phyloP scores from a whole-genome alignment of 202 grass and related monocot species.

The Hordeum pubiflorum region DNA sequence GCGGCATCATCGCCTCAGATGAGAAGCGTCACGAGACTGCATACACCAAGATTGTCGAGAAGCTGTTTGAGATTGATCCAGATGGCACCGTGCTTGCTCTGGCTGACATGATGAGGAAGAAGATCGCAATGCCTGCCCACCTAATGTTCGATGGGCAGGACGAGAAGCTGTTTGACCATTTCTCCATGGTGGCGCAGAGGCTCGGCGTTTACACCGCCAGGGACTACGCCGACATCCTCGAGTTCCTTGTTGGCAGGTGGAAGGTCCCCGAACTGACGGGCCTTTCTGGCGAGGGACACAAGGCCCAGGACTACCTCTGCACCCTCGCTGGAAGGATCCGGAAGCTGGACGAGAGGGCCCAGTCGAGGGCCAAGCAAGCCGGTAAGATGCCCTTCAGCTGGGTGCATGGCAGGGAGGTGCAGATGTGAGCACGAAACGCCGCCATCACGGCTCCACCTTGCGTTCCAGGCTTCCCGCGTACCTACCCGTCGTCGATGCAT shows the following conservation, averaged over 20 bases:
- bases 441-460: not conserved
- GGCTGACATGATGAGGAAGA: constrained; percentile 98
- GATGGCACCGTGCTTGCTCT: constrained; percentile 70
- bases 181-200: constrained; percentile 78
- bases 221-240: constrained; percentile 92
- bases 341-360: constrained; percentile 75
- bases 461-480: not conserved
- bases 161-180: constrained; percentile 82
- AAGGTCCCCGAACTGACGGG: constrained; percentile 57
- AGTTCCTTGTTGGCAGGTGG: constrained; percentile 89
- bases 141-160: constrained; percentile 89
- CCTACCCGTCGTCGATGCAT: not conserved
- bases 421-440: constrained; percentile 42
- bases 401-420: constrained; percentile 72
- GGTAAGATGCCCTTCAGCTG: constrained; percentile 66
- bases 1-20: constrained; percentile 84
- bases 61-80: constrained; percentile 88
- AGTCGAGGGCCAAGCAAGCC: constrained; percentile 56
- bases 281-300: constrained; percentile 65
- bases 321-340: constrained; percentile 71
- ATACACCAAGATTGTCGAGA: constrained; percentile 90
- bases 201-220: constrained; percentile 84
- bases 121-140: constrained; percentile 93
- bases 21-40: constrained; percentile 95
- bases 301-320: constrained; percentile 87